A percentile compares a stretch with the other conserved stretches of the same genome.
Conservation (phyloP, 1,284 basidiomycete genomes). For the Boletellus deceptivus region DNA sequence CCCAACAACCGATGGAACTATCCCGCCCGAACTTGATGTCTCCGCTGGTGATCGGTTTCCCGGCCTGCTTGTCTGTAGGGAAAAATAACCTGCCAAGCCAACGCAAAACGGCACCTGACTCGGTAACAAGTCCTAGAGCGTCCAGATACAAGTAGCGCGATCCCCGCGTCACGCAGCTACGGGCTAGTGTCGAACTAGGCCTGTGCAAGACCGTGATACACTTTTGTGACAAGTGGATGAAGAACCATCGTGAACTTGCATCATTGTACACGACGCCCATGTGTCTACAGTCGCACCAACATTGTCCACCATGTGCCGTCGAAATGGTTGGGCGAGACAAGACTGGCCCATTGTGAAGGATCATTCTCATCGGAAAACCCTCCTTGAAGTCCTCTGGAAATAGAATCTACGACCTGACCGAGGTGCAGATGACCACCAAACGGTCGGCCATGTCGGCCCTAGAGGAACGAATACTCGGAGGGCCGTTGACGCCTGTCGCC, state of each 20-base stretch:
- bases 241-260: background rate
- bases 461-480: constrained; percentile 49
- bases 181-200: constrained; percentile 46
- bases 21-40: constrained; percentile 52
- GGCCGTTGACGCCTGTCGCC: constrained; percentile 47
- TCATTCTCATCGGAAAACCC: background rate
- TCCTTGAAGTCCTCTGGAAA: background rate
- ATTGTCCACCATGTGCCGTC: background rate
- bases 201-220: constrained; percentile 43
- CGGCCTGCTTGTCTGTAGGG: constrained; percentile 39
- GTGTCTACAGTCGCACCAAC: constrained; percentile 1
- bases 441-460: constrained; percentile 32
- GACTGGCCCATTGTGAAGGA: background rate
- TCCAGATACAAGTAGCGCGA: constrained; percentile 41
- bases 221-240: constrained; percentile 26
- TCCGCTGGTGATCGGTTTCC: constrained; percentile 47
- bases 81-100: background rate
- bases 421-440: constrained; percentile 18
- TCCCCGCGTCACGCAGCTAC: constrained; percentile 44
- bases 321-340: constrained; percentile 1
- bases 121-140: constrained; percentile 50
- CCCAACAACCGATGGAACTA: constrained; percentile 40
- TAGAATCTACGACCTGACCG: no score
- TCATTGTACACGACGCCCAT: no score
- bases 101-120: no score